phyloP scores from a whole-genome alignment of 805 yeast species.

The Metschnikowia lunata region DNA sequence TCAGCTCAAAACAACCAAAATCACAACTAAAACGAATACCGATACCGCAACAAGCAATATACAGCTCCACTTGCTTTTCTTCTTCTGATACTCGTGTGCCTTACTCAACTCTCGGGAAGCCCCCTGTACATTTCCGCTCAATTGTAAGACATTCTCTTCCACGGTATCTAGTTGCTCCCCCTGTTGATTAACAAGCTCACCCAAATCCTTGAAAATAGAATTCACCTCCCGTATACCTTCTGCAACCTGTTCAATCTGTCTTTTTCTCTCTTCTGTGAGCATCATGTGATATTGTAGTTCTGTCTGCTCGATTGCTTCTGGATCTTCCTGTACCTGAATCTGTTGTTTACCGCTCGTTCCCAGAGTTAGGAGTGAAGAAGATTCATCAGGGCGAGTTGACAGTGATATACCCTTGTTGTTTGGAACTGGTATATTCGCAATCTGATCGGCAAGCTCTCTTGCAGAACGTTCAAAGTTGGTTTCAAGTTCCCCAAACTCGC shows the following conservation, averaged over 20 bases:
- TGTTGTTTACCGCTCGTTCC: conserved; percentile 19
- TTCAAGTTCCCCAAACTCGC: conserved; percentile 53
- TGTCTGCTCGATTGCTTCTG: conserved; percentile 40
- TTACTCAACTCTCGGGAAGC: conserved; percentile 67
- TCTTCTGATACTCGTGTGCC: conserved; percentile 72
- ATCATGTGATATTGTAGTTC: conserved; percentile 60
- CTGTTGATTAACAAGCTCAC: conserved; percentile 74
- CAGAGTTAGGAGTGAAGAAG: conserved; percentile 35
- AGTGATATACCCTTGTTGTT: conserved; percentile 1
- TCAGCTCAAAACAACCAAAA: conserved; percentile 50
- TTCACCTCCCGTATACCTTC: conserved; percentile 82
- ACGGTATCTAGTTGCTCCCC: conserved; percentile 81
- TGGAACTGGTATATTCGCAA: conserved; percentile 12
- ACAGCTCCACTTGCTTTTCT: conserved; percentile 70
- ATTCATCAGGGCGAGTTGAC: conserved; percentile 20
- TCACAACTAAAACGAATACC: conserved; percentile 53
- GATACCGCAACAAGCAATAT: conserved; percentile 55
- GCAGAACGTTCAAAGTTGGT: conserved; percentile 39
- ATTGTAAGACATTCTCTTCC: conserved; percentile 68
- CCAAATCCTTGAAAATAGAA: conserved; percentile 77
- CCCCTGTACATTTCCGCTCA: conserved; percentile 59
- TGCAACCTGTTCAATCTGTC: conserved; percentile 67
- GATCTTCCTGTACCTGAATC: conserved; percentile 28
- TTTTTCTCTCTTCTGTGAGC: conserved; percentile 66
- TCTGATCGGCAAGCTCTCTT: conserved; percentile 47